Evolutionary conservation across 805 yeast species (phyloP), one percentile per base, ranked within the genome.

Genomic region (Ogataea nitratoaversa): DNA sequence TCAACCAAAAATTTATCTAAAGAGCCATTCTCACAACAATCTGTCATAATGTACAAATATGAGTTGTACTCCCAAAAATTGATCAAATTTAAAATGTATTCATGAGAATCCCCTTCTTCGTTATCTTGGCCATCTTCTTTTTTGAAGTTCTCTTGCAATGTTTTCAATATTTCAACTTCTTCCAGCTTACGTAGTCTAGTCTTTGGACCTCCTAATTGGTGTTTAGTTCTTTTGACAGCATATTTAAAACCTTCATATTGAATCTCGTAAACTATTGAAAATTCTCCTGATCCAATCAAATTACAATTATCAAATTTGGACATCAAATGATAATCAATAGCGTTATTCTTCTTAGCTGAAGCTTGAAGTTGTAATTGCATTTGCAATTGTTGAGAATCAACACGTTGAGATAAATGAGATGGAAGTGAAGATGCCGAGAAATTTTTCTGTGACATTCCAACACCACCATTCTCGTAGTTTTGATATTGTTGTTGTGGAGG

Each of bases 1-100:
- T 85, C 95, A 24, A 79, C 72, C 38, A 93, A 62, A 55, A 91
- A 93, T 43, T 78, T 77, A 54, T 82, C 93, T 42, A 93, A 65
- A 18, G 93, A 85, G 2, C 98, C 98, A 57, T 90, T 65, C 55
- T 90, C 98, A 65, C 96, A 93, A 62, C 69, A 90, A 52, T 91
- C 97, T 3, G 96, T 88, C 93, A 89, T 86, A 29, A 93, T 87
- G 59, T 91, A 93, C 48, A 83, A 76, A 49, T 80, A 79, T 34
- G 78, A 78, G 55, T 79, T 74, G 56, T 70, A 71, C 48, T 86
- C 95, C 96, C 97, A 91, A 23, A 84, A 86, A 57, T 87, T 89
- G 14, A 87, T 74, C 49, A 86, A 78, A 48, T 79, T 79, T 33
- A 93, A 76, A 29, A 93, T 76, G 57, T 86, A 81, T 50, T 85